Conservation (phyloP, 257 asterid species). For the Przewalskia tangutica region DNA sequence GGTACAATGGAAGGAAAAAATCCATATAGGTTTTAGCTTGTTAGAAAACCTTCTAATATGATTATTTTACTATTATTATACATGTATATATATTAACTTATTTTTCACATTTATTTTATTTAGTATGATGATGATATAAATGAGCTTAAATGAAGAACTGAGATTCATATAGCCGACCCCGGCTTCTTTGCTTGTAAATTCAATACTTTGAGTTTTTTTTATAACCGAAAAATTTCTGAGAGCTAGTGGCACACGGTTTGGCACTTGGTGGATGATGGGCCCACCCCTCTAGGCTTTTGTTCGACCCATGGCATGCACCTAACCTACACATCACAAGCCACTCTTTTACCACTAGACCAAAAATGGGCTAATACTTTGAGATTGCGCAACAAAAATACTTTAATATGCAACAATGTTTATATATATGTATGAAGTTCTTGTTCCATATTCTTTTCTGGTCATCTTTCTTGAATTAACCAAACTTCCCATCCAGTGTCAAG, state of each 20-base stretch:
- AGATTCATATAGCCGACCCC: no score
- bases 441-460: neutral
- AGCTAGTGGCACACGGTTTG: neutral
- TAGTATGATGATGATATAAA: no score
- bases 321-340: neutral
- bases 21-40: no score
- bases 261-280: neutral
- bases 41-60: no score
- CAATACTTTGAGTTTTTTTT: neutral
- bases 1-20: no score
- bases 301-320: neutral
- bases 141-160: no score
- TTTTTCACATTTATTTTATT: no score
- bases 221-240: neutral
- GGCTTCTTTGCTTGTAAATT: neutral
- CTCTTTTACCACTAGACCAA: neutral
- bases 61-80: no score
- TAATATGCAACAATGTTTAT: neutral
- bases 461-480: neutral
- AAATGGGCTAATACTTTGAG: neutral
- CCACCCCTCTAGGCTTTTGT: neutral
- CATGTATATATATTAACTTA: no score
- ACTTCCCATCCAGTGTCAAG: neutral
- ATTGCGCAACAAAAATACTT: neutral
- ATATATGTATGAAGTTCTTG: neutral